phyloP scores from a whole-genome alignment of 2,329 filamentous ascomycete species.

The Fusarium xylarioides region DNA sequence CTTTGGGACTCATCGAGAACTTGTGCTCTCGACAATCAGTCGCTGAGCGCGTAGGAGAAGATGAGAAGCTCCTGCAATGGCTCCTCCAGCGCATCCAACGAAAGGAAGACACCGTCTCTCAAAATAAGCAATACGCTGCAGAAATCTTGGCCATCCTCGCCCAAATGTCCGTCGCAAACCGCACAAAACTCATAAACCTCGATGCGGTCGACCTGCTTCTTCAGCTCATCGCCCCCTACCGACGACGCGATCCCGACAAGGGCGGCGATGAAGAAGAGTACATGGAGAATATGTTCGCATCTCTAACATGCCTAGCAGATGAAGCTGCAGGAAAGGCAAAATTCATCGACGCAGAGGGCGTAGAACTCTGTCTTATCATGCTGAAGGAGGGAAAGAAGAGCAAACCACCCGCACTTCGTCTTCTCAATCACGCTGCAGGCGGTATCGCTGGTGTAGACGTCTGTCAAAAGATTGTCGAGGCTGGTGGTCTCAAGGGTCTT shows the following conservation, averaged over 20 bases:
- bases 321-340: slow-evolving; percentile 78
- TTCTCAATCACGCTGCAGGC: slow-evolving; percentile 83
- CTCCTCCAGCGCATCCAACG: slow-evolving; percentile 77
- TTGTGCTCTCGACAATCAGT: slow-evolving; percentile 76
- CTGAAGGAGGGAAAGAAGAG: slow-evolving; percentile 87
- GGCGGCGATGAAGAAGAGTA: slow-evolving; percentile 93
- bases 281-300: slow-evolving; percentile 92
- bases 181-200: slow-evolving; percentile 67
- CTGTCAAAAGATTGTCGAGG: slow-evolving; percentile 81
- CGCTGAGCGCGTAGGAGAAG: slow-evolving; percentile 75
- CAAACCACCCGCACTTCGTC: slow-evolving; percentile 78
- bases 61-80: slow-evolving; percentile 77
- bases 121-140: slow-evolving; percentile 96
- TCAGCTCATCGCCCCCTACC: slow-evolving; percentile 84
- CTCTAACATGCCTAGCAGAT: slow-evolving; percentile 81
- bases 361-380: slow-evolving; percentile 93
- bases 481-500: slow-evolving; percentile 82
- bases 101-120: slow-evolving; percentile 73
- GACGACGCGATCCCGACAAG: slow-evolving; percentile 84
- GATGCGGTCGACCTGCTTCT: slow-evolving; percentile 83
- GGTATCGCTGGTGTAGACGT: slow-evolving; percentile 62
- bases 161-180: slow-evolving; percentile 75
- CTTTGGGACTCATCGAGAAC: slow-evolving; percentile 84
- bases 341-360: slow-evolving; percentile 88
- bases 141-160: slow-evolving; percentile 91